phyloP scores from a whole-genome alignment of 148 eudicot species.

The Camellia japonica region DNA sequence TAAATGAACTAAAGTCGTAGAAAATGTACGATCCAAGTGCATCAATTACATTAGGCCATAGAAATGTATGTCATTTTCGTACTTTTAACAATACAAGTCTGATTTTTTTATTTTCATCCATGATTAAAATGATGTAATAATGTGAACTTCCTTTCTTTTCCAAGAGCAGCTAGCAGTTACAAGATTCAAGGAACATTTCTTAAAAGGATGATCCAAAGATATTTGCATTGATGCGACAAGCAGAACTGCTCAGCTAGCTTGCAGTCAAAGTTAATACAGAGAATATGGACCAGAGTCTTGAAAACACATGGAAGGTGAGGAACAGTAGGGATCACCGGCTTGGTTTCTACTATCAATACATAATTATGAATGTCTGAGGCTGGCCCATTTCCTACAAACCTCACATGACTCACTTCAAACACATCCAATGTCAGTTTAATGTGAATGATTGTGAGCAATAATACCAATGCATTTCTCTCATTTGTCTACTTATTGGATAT shows the following conservation, averaged over 20 bases:
- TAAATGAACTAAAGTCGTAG: neutral
- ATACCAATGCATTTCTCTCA: slow-evolving; percentile 7
- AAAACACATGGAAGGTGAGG: slow-evolving; percentile 91
- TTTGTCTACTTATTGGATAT: neutral
- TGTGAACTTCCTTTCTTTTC: neutral
- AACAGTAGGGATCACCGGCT: neutral
- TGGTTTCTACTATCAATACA: neutral
- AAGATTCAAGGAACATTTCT: slow-evolving; percentile 67
- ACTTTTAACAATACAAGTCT: neutral
- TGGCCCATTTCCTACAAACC: neutral
- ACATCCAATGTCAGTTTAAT: neutral
- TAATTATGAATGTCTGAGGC: neutral
- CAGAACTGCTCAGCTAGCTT: slow-evolving; percentile 85
- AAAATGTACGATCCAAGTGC: neutral
- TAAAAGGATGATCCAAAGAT: slow-evolving; percentile 82
- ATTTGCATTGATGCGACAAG: slow-evolving; percentile 75
- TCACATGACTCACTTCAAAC: too few species aligned
- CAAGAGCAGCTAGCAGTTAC: slow-evolving; percentile 31
- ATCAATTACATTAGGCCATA: slow-evolving; percentile 17
- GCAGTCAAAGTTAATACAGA: slow-evolving; percentile 79
- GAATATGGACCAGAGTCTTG: slow-evolving; percentile 71
- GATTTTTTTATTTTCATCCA: neutral
- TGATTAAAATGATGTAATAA: slow-evolving; percentile 4
- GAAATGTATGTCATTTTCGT: neutral
- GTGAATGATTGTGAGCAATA: neutral